These are phyloP conservation scores for Zanthoxylum bungeanum DNA, from an alignment of 345 rosid genomes.

Conservation along the genomic window DNA sequence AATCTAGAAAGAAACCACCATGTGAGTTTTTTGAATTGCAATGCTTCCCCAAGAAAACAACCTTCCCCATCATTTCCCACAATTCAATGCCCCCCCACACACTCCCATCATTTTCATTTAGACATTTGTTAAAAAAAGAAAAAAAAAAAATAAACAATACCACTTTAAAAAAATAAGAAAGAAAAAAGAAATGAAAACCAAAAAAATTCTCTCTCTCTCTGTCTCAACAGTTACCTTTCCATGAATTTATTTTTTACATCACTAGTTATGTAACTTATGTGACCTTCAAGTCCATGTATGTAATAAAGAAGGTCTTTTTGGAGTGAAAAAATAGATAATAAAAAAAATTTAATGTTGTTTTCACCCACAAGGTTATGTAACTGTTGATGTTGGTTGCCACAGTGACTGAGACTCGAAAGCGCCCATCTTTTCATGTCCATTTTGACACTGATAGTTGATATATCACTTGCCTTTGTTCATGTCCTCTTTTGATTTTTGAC, in stretches of 20 bases:
- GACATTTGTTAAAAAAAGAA: constrained; percentile 21
- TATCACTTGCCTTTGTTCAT: constrained; percentile 46
- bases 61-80: constrained; percentile 39
- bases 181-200: not conserved
- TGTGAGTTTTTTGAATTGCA: not conserved
- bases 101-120: constrained; percentile 36
- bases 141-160: constrained; percentile 9
- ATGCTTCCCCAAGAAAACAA: not conserved
- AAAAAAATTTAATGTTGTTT: constrained; percentile 17
- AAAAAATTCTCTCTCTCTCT: constrained; percentile 2
- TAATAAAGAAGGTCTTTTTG: not conserved
- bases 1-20: constrained; percentile 1
- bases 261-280: constrained; percentile 7
- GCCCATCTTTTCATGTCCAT: constrained; percentile 83
- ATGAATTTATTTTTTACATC: constrained; percentile 32
- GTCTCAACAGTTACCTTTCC: constrained; percentile 12
- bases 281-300: not conserved
- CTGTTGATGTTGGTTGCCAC: constrained; percentile 54
- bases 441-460: constrained; percentile 77
- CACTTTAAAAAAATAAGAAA: not conserved
- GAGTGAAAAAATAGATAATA: too few relatives aligned
- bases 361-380: constrained; percentile 22
- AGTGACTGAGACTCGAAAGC: constrained; percentile 74
- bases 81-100: constrained; percentile 32
- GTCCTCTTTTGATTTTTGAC: constrained; percentile 33